Base-by-base conservation (phyloP, 129 eudicot genomes). In the Escallonia herrerae region DNA sequence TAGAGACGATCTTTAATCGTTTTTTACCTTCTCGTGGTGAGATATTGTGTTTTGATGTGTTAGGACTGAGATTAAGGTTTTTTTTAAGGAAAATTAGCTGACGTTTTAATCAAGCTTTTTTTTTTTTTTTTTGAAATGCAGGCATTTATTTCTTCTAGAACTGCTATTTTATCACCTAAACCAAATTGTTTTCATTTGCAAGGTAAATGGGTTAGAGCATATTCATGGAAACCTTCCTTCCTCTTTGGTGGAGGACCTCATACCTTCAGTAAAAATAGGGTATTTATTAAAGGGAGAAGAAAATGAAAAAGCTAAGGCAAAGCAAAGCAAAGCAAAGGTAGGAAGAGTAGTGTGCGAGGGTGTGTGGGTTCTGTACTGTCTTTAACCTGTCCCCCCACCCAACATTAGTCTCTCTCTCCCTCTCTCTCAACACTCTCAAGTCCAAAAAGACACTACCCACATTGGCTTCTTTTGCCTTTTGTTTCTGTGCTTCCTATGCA, bases 291-390 rank as follows among this genome's bases (percentile, higher is more conserved):
- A 63, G 57, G 47, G 43, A 39, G 60, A 76, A 13, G 11, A 56
- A 61, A 33, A 33, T 56, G 43, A 43, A 58, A 7, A 33, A 72
- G 77, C 41, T 10, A 70, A 68, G 52, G n/a, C n/a, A n/a, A n/a
- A n/a, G n/a, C n/a, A n/a, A 70, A 71, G 65, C 66, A 43, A 40
- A 52, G 56, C 47, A 49, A 61, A 39, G 15, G 68, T 12, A 6
- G 3, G 56, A n/a, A n/a, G 12, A 51, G 56, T 3, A 33, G 2
- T 11, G 58, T 53, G n/a, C n/a, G 15, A 53, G 14, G n/a, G 3
- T 11, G 68, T 81, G 87, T 74, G 81, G 88, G 88, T 83, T 73
- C 80, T 79, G 82, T 76, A 74, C 79, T 82, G 87, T 79, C 84
- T 53, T 71, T 66, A 77, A 63, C 72, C 71, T 83, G 89, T 83